phyloP scores from a whole-genome alignment of 129 eudicot species.

The Chrysanthemum seticuspe region DNA sequence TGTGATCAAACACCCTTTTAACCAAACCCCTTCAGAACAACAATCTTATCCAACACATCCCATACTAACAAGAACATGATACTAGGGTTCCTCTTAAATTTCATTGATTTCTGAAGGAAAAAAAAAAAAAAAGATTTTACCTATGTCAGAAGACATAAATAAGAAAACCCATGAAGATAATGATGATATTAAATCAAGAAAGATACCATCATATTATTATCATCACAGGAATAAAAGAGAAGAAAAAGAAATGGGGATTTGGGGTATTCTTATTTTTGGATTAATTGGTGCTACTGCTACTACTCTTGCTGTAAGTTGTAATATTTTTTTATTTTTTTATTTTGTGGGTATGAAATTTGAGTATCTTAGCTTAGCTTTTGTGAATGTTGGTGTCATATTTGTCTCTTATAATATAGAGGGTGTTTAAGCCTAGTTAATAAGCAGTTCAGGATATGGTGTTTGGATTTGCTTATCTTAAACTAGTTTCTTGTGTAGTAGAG shows the following conservation, averaged over 20 bases:
- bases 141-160: constrained; percentile 19
- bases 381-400: background rate
- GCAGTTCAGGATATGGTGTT: background rate
- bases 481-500: no score
- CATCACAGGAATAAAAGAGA: constrained; percentile 19
- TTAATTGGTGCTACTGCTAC: constrained; percentile 83
- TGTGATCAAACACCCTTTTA: background rate
- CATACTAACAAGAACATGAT: constrained; percentile 6
- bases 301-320: constrained; percentile 54
- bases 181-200: constrained; percentile 28
- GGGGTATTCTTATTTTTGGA: constrained; percentile 72
- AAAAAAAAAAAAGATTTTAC: background rate
- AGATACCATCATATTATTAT: constrained; percentile 11
- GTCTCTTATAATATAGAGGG: no score
- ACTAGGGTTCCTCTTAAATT: constrained; percentile 11
- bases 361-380: background rate
- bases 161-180: constrained; percentile 30
- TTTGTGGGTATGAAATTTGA: background rate
- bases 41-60: background rate
- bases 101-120: background rate
- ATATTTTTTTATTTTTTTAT: background rate
- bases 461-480: no score
- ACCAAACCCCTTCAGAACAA: background rate
- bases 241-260: constrained; percentile 45
- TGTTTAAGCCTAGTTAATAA: no score